Conservation (phyloP, 176 grass and related monocot genomes). For the Ananas comosus region DNA sequence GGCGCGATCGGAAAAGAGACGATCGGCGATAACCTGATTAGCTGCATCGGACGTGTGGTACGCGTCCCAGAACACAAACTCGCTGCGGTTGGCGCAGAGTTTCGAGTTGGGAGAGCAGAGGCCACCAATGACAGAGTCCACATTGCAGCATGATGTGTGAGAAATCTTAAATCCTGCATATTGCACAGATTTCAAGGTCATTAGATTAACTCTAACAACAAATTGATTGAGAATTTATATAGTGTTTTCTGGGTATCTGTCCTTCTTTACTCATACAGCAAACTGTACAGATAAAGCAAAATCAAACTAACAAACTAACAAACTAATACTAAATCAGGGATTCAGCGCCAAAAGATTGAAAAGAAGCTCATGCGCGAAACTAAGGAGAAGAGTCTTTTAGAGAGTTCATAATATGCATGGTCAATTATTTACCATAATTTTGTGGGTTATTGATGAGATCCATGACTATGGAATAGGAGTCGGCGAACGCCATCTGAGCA, state of each 20-base stretch:
- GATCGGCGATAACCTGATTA: constrained; percentile 65
- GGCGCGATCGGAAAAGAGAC: constrained; percentile 42
- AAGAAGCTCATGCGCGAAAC: too few species aligned
- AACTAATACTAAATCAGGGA: too few species aligned
- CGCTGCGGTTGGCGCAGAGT: constrained; percentile 59
- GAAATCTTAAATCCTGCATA: constrained; percentile 67
- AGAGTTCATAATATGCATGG: neutral
- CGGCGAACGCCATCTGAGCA: constrained; percentile 43
- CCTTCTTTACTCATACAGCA: too few species aligned
- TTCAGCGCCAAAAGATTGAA: too few species aligned
- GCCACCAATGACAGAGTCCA: constrained; percentile 66
- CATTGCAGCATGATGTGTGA: constrained; percentile 86
- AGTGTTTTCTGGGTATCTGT: too few species aligned
- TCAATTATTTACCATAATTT: constrained; percentile 46
- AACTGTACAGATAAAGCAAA: too few species aligned
- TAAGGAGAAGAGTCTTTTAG: too few species aligned
- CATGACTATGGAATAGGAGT: constrained; percentile 68
- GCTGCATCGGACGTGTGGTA: constrained; percentile 93
- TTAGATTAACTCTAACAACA: neutral
- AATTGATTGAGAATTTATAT: too few species aligned
- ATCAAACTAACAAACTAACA: too few species aligned
- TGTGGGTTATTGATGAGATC: constrained; percentile 82
- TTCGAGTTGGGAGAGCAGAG: constrained; percentile 77
- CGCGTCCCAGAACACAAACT: constrained; percentile 92
- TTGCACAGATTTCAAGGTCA: neutral